Conservation (phyloP, 164 flowering plant species). For the Cinnamomum micranthum region DNA sequence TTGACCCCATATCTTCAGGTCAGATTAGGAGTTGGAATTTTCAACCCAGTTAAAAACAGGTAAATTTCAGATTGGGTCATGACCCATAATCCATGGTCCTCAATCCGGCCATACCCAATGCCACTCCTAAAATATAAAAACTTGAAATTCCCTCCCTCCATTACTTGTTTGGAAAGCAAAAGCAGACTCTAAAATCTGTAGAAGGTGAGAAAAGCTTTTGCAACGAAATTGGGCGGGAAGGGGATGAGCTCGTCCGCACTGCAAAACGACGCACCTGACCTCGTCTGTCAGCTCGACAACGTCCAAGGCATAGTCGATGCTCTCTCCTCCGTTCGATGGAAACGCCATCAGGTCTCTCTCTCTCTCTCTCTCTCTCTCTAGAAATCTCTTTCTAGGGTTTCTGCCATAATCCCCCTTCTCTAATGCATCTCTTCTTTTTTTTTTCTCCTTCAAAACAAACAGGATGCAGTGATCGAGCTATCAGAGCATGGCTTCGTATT, state of each 20-base stretch:
- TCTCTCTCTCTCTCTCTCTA: background rate
- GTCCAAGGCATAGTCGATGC: slow-evolving; percentile 92
- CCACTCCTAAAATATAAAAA: too few species aligned
- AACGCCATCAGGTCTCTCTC: slow-evolving; percentile 64
- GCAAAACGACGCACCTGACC: slow-evolving; percentile 49
- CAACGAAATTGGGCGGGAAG: slow-evolving; percentile 43
- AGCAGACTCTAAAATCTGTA: background rate
- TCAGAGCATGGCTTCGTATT: slow-evolving; percentile 89
- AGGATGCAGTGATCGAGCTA: slow-evolving; percentile 86
- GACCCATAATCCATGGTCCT: too few species aligned
- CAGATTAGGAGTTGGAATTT: too few species aligned
- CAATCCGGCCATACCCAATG: too few species aligned
- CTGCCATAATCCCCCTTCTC: too few species aligned
- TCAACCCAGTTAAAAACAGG: too few species aligned
- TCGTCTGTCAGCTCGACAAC: slow-evolving; percentile 75
- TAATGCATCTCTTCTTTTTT: background rate
- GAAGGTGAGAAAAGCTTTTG: background rate
- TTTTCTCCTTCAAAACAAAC: slow-evolving; percentile 15
- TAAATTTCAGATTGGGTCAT: too few species aligned
- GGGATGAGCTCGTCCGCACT: slow-evolving; percentile 45
- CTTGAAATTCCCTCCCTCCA: too few species aligned
- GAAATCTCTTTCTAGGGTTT: background rate
- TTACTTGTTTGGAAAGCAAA: background rate
- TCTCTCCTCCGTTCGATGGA: slow-evolving; percentile 90
- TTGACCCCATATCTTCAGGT: too few species aligned